phyloP scores from a whole-genome alignment of 345 rosid genomes.

The Eucalyptus polyanthemos region DNA sequence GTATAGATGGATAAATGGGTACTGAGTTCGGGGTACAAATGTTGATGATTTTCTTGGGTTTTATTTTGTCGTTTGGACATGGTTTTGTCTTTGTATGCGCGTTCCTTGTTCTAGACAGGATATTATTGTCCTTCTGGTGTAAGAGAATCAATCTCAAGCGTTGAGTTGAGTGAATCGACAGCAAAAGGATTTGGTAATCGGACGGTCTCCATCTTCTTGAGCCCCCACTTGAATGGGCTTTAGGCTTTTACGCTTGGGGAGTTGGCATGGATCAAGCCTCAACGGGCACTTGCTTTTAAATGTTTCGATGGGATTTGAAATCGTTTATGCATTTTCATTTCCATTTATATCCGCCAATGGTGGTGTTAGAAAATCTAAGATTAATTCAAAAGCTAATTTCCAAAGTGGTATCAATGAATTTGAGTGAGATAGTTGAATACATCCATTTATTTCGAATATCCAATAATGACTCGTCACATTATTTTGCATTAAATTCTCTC shows the following conservation, averaged over 20 bases:
- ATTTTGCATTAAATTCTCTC: neutral
- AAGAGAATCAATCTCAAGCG: neutral
- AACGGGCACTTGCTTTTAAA: neutral
- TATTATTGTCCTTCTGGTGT: neutral
- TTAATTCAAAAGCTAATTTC: neutral
- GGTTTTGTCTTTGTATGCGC: neutral
- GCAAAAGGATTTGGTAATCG: neutral
- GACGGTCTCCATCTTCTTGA: neutral
- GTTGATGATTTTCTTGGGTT: neutral
- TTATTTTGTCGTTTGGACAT: neutral
- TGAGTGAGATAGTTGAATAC: neutral
- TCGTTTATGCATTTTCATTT: neutral
- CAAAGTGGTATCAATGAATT: neutral
- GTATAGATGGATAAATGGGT: neutral
- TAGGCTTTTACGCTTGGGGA: neutral
- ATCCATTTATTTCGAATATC: neutral
- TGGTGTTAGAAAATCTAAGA: neutral
- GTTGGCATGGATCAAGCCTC: neutral
- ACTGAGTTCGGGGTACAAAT: accelerated
- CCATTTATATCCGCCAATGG: neutral
- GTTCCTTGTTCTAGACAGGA: neutral
- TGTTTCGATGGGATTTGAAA: neutral
- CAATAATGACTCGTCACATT: neutral
- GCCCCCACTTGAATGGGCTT: neutral
- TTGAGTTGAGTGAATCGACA: neutral